Base-by-base conservation (phyloP, 192 early-diverging fungal species). In the Coemansia sp. region DNA sequence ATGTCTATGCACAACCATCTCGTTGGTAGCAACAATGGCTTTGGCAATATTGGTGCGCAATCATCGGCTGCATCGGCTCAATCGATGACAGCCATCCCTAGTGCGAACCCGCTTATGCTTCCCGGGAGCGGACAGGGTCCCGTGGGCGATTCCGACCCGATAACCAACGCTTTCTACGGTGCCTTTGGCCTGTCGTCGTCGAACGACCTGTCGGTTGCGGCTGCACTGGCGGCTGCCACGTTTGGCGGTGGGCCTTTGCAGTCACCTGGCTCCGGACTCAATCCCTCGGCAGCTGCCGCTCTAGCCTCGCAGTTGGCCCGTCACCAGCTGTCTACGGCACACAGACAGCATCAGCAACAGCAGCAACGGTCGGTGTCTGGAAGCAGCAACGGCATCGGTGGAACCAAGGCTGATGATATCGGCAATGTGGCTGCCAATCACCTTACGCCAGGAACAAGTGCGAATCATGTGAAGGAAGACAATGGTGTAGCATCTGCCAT, bases 61-160 rank as follows among this genome's bases (percentile, higher is more conserved):
- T 23, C 48, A 50, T 20, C 48, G 8, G 48, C 48, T 9, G 22
- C n/a, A 13, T 19, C n/a, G 7, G 58, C 25, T 7, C 20, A 36
- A 17, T 59, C 59, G 32, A 14, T 67, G 62, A 75, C 78, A 9
- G 78, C 78, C 0, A 56, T 73, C 38, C 78, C 78, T 14, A 70
- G 63, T 43, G 20, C 78, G n/a, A 81, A 81, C 48, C 78, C 78
- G n/a, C 68, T 81, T 32, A 81, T 81, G 78, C 73, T 81, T 4
- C 73, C 78, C 11, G 78, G 78, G 38, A 81, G 70, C 52, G 78
- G 74, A 49, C 75, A 74, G 33, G 80, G 65, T 11, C 80, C 80
- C 7, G 41, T 62, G 4, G 20, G 48, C 13, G 75, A 77, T 46
- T 38, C 69, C 8, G 80, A 82, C 29, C 71, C 80, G 11, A 73